phyloP scores from a whole-genome alignment of 75 land plant species.

The Ceratopteris richardii region DNA sequence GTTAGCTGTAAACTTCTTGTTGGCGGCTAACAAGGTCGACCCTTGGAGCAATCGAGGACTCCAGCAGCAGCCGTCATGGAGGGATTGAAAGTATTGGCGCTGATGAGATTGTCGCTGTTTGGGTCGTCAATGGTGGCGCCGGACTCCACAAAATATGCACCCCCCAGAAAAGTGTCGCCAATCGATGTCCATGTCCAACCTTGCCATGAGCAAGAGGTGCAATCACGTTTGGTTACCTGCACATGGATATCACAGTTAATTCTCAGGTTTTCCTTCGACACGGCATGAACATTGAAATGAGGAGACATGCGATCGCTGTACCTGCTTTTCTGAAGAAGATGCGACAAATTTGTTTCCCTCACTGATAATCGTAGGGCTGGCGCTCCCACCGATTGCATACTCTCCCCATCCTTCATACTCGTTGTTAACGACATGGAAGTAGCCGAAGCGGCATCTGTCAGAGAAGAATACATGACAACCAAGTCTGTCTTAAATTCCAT shows the following conservation, averaged over 20 bases:
- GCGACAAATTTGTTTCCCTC: constrained; percentile 58
- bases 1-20: too few relatives aligned
- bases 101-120: constrained; percentile 21
- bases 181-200: constrained; percentile 57
- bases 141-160: constrained; percentile 54
- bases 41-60: constrained; percentile 26
- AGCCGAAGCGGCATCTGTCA: constrained; percentile 48
- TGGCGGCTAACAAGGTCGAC: constrained; percentile 18
- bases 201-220: constrained; percentile 21
- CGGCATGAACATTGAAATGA: not conserved
- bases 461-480: not conserved
- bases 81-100: too few relatives aligned
- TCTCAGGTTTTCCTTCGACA: not conserved
- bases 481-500: not conserved
- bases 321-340: constrained; percentile 25
- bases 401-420: constrained; percentile 44
- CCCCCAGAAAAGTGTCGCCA: constrained; percentile 42
- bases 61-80: constrained; percentile 58
- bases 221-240: constrained; percentile 51
- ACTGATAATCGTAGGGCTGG: constrained; percentile 53
- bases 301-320: not conserved
- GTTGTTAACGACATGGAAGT: constrained; percentile 63
- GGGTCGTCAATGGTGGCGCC: constrained; percentile 32
- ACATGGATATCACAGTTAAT: not conserved
- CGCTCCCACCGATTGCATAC: constrained; percentile 70